A percentile compares a stretch with the other conserved stretches of the same genome.
These are phyloP conservation scores for Phalaenopsis aphrodite DNA, from an alignment of 106 monocot genomes.

Conservation along the genomic window DNA sequence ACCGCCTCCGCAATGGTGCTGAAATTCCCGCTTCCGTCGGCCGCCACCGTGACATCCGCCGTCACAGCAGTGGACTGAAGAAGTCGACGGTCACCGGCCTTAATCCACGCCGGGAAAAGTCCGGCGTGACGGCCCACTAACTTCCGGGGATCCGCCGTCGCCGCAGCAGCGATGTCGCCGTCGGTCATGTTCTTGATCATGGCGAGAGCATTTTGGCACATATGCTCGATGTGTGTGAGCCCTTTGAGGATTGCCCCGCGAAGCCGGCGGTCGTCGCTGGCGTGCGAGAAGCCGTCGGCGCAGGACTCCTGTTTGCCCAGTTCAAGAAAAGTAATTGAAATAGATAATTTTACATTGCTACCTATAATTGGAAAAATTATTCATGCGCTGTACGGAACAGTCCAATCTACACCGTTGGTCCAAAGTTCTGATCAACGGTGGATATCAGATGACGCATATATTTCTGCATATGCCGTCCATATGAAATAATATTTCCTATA, in stretches of 20 bases:
- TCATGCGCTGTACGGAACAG: too few species aligned
- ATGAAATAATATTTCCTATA: too few species aligned
- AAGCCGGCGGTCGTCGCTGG: conserved; percentile 3
- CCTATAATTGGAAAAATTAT: too few species aligned
- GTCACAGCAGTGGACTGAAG: neutral
- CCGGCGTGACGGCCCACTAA: neutral
- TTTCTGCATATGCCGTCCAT: too few species aligned
- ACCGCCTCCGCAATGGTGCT: conserved; percentile 15
- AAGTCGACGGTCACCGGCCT: neutral
- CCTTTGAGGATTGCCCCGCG: neutral
- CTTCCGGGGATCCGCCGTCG: neutral
- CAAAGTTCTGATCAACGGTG: too few species aligned
- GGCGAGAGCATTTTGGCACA: conserved; percentile 14
- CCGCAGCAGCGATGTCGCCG: neutral
- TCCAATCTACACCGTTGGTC: too few species aligned
- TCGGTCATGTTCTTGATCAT: conserved; percentile 10
- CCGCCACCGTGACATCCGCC: conserved; percentile 13
- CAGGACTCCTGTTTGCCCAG: neutral
- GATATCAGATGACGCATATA: too few species aligned
- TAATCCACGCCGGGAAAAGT: conserved; percentile 5
- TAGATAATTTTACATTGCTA: too few species aligned
- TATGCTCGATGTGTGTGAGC: conserved; percentile 2
- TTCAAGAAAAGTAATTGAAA: too few species aligned
- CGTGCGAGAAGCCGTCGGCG: conserved; percentile 22
- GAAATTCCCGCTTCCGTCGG: conserved; percentile 22